Evolutionary conservation across 192 early-diverging fungal genomes (phyloP).

Genomic region (Gamsiella multidivaricata): DNA sequence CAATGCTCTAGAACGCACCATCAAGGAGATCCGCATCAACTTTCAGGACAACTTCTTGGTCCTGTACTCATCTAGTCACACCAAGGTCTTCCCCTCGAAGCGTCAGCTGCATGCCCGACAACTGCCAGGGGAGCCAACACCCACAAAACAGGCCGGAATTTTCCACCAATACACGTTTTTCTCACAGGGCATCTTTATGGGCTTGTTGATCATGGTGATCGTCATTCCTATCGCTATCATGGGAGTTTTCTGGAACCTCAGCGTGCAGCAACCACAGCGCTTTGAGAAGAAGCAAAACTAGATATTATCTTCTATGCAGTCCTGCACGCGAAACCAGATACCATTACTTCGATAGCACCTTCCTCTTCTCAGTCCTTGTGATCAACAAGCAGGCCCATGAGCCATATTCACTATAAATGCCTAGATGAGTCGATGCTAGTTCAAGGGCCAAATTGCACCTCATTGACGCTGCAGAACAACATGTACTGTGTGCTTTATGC

Average conservation of each 20-base stretch:
- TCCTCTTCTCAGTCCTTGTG: too few species aligned
- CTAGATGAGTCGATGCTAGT: too few species aligned
- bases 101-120: slow-evolving; percentile 29
- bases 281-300: slow-evolving; percentile 55
- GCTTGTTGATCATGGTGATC: slow-evolving; percentile 31
- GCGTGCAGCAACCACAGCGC: slow-evolving; percentile 48
- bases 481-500: not conserved
- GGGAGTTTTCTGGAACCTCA: slow-evolving; percentile 48
- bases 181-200: slow-evolving; percentile 53
- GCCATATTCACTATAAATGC: too few species aligned
- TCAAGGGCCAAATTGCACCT: not conserved
- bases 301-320: not conserved
- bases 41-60: slow-evolving; percentile 41
- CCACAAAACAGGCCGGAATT: slow-evolving; percentile 28
- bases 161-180: slow-evolving; percentile 52
- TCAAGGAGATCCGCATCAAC: slow-evolving; percentile 16
- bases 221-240: slow-evolving; percentile 35
- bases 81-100: slow-evolving; percentile 33
- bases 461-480: not conserved
- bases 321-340: too few species aligned
- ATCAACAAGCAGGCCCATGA: too few species aligned
- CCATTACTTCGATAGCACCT: too few species aligned
- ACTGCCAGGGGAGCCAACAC: slow-evolving; percentile 32
- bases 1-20: slow-evolving; percentile 6
- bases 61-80: slow-evolving; percentile 47